Percentiles rank a stretch among this genome's conserved stretches.
phyloP scores from a whole-genome alignment of 352 stramenopile species.

The Halophytophthora batemanensis region DNA sequence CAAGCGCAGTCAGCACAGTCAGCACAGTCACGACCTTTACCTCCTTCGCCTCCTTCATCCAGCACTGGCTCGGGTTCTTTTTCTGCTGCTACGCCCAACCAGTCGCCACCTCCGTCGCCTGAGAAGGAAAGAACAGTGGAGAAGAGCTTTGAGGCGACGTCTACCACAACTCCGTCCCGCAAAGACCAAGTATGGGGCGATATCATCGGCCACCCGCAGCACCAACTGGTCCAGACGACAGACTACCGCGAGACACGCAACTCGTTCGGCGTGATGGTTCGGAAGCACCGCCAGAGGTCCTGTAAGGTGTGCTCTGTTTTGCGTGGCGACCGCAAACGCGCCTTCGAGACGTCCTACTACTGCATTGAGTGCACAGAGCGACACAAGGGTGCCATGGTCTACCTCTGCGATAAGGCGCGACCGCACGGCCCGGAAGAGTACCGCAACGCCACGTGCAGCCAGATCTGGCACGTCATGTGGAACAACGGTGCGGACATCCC shows the following conservation, averaged over 20 bases:
- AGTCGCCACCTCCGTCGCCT: background rate
- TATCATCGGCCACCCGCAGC: slow-evolving; percentile 18
- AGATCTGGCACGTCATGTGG: slow-evolving; percentile 37
- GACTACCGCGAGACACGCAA: slow-evolving; percentile 25
- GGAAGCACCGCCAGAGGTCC: slow-evolving; percentile 26
- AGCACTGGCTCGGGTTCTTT: too few species aligned
- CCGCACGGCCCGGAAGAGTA: slow-evolving; percentile 19
- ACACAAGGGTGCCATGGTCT: slow-evolving; percentile 23
- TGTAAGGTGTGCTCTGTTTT: slow-evolving; percentile 38
- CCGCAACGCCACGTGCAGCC: slow-evolving; percentile 24
- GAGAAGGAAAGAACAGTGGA: background rate
- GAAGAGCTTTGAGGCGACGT: background rate
- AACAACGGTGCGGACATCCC: slow-evolving; percentile 22
- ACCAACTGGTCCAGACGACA: slow-evolving; percentile 23
- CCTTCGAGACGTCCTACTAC: slow-evolving; percentile 25
- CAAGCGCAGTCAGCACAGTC: slow-evolving; percentile 1
- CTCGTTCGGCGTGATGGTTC: slow-evolving; percentile 9
- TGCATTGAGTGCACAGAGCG: slow-evolving; percentile 24
- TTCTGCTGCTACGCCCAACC: background rate
- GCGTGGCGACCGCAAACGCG: slow-evolving; percentile 19
- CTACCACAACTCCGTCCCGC: slow-evolving; percentile 6
- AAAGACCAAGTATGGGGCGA: slow-evolving; percentile 24
- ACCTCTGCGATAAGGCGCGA: slow-evolving; percentile 26
- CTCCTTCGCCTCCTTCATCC: slow-evolving; percentile 1
- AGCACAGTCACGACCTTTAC: background rate